Evolutionary conservation across 805 yeast genomes (phyloP), one percentile per base, ranked within the genome.

Genomic region (Yarrowia osloensis): DNA sequence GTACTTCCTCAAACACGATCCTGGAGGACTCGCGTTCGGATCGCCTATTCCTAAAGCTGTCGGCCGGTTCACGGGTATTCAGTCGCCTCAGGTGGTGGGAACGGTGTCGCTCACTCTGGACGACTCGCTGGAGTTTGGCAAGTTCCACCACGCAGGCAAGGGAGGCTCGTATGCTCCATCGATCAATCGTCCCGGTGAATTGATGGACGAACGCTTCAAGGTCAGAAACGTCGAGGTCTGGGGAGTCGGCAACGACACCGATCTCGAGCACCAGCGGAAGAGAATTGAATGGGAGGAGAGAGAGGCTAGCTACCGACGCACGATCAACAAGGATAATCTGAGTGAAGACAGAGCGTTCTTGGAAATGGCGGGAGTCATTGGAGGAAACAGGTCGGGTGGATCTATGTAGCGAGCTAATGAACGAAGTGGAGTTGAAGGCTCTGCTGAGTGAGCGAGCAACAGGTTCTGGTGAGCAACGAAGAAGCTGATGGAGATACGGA

Each of bases 201-300:
- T 46, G 13, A 33, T 61, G 39, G 98, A 94, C 74, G 87, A 88
- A 68, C 78, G 91, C 61, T 86, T 94, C 72, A 74, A 82, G 66
- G 84, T 94, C 8, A 85, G 87, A 5, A 93, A 89, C 70, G 78
- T 93, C 28, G 97, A 93, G 74, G 96, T 92, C 0, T 90, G 95
- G 93, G 98, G 98, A 0, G 84, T 91, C 67, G 98, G 98, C 0
- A 86, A 90, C 8, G 86, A 84, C 11, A 85, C 87, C 68, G 96
- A 91, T 70, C 78, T 92, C 55, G 88, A 84, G 33, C 93, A 88
- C 69, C 97, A 93, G 77, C 80, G 82, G 54, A 85, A 84, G 72
- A 84, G 84, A 68, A 89, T 97, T 95, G 92, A 88, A 71, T 92
- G 97, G 97, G 98, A 94, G 74, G 89, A 88, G 73, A 81, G 86